phyloP scores from a whole-genome alignment of 2,329 filamentous ascomycete genomes.

The Macroventuria anomochaeta region DNA sequence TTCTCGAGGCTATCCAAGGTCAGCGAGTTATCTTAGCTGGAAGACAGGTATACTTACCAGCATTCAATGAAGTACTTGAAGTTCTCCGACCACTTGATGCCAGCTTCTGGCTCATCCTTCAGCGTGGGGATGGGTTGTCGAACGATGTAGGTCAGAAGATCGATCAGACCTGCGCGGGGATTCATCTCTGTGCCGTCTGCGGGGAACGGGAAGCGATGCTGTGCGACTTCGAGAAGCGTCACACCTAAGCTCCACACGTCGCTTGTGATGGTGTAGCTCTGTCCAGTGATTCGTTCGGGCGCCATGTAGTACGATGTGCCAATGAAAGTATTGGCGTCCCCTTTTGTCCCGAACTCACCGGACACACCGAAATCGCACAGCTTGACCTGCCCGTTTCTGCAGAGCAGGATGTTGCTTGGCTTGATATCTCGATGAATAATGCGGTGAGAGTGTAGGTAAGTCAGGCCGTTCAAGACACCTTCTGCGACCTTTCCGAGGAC shows the following conservation, averaged over 20 bases:
- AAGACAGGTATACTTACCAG: slow-evolving; percentile 71
- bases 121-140: slow-evolving; percentile 92
- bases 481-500: slow-evolving; percentile 96
- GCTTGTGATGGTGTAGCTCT: slow-evolving; percentile 97
- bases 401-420: slow-evolving; percentile 94
- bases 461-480: slow-evolving; percentile 89
- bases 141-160: slow-evolving; percentile 96
- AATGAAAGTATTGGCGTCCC: slow-evolving; percentile 98
- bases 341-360: slow-evolving; percentile 97
- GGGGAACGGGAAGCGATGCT: slow-evolving; percentile 97
- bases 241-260: slow-evolving; percentile 99
- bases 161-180: slow-evolving; percentile 88
- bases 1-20: slow-evolving; percentile 79
- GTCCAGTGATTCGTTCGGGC: slow-evolving; percentile 94
- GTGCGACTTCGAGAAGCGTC: slow-evolving; percentile 97
- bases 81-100: slow-evolving; percentile 92
- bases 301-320: slow-evolving; percentile 99
- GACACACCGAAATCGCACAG: slow-evolving; percentile 98
- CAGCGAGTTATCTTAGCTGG: slow-evolving; percentile 21
- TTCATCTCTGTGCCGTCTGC: slow-evolving; percentile 96
- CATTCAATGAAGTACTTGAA: slow-evolving; percentile 99
- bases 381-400: slow-evolving; percentile 87
- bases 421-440: slow-evolving; percentile 99
- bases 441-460: slow-evolving; percentile 92
- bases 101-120: slow-evolving; percentile 89